Base-by-base conservation (phyloP, 169 alveolate genomes). In the Condylostoma magnum region DNA sequence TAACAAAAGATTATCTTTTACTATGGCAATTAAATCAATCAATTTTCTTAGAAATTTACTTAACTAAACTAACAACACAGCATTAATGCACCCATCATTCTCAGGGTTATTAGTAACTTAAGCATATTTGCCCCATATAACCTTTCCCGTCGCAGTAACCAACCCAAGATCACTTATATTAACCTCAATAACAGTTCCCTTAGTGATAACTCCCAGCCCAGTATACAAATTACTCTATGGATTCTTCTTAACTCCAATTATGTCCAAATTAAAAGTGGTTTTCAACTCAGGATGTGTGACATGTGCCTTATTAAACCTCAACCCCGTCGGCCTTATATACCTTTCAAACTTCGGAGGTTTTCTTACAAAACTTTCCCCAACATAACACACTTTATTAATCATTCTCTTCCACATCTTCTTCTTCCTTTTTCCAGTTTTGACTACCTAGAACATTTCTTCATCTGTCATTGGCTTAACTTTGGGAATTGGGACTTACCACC, bases 101-200 rank as follows among this genome's bases (percentile, higher is more conserved):
- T 98, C 99, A 18, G 99, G 99, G 83, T 98, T 98, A 87, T 98
- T 98, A 5, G 99, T 97, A 34, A 98, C 99, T 81, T 98, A 98
- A 0, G 99, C 99, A 80, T 97, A 97, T 83, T 96, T 96, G 55
- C 99, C 99, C 99, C 99, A 98, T 30, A 98, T 98, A 22, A 98
- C 99, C 78, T 98, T 97, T 56, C 99, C 99, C 18, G 99, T 95
- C 74, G 96, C 98, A 28, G 99, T 98, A 44, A 98, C 99, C 4
- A 98, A 91, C 3, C 99, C 99, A 79, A 98, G 77, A 76, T 98
- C 99, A 77, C 99, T 92, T 31, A 98, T 99, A 86, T 98, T 97
- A 38, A 98, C 99, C 79, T 98, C 99, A 28, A 98, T 82, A 46
- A 98, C 91, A 25, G 99, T 94, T 31, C 99, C 99, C 83, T 97